Evolutionary conservation across 2,329 filamentous ascomycete genomes (phyloP).

Genomic region (Talaromyces sp.): DNA sequence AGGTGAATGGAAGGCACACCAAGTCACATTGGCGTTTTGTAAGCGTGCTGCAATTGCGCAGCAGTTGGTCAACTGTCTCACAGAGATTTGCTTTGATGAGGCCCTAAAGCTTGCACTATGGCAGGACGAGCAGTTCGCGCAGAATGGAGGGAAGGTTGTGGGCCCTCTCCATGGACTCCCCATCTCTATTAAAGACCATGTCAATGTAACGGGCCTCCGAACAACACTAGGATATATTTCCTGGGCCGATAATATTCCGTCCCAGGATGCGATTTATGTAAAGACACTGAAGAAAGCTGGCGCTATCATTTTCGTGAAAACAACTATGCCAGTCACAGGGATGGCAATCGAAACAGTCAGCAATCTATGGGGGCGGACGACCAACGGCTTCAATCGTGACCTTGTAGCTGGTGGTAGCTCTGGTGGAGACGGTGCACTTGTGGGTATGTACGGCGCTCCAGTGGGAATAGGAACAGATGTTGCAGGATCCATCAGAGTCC

Average conservation of each 20-base stretch:
- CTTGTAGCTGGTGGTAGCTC: constrained; percentile 32
- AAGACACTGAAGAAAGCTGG: neutral
- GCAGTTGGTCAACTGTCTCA: constrained; percentile 31
- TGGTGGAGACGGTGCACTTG: constrained; percentile 38
- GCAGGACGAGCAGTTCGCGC: constrained; percentile 35
- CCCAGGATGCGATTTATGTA: neutral
- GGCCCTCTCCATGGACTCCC: constrained; percentile 44
- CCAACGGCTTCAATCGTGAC: constrained; percentile 30
- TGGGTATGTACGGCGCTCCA: constrained; percentile 34
- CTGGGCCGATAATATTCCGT: neutral
- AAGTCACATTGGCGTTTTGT: constrained; percentile 50
- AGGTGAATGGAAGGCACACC: constrained; percentile 42
- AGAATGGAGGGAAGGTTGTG: constrained; percentile 27
- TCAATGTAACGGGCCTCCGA: neutral
- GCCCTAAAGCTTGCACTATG: constrained; percentile 37
- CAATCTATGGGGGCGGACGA: constrained; percentile 29
- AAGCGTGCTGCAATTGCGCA: constrained; percentile 32
- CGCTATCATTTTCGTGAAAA: constrained; percentile 55
- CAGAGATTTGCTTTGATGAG: constrained; percentile 37
- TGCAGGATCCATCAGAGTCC: constrained; percentile 34
- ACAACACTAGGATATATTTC: neutral
- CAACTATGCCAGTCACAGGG: constrained; percentile 55
- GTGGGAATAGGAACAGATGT: constrained; percentile 36
- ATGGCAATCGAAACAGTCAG: constrained; percentile 56
- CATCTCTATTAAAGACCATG: constrained; percentile 45